Evolutionary conservation across 2,329 filamentous ascomycete species (phyloP).

Genomic region (Leptographium lundbergii): DNA sequence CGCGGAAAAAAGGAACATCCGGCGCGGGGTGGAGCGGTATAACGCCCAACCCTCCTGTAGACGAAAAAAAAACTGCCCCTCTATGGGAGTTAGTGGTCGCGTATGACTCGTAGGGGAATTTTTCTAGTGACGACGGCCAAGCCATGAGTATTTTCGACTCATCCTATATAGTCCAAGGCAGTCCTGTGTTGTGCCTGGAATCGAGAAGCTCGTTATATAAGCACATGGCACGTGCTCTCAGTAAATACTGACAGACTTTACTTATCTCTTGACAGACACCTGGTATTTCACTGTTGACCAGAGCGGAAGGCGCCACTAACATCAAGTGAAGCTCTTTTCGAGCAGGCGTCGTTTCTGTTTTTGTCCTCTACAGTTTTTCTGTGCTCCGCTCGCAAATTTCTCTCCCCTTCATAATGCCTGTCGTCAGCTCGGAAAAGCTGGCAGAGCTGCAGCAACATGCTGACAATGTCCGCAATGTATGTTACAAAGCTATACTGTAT

Average conservation of each 20-base stretch:
- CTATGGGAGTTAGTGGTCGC: background rate
- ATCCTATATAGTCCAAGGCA: background rate
- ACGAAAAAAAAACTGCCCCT: slow-evolving; percentile 3
- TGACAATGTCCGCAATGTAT: slow-evolving; percentile 84
- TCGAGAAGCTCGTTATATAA: background rate
- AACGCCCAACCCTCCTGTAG: background rate
- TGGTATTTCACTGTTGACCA: background rate
- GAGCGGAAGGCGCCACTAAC: background rate
- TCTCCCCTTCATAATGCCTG: slow-evolving; percentile 51
- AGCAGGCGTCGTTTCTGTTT: background rate
- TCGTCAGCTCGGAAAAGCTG: slow-evolving; percentile 82
- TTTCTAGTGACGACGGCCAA: background rate
- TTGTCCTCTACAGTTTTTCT: background rate
- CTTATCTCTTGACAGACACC: background rate
- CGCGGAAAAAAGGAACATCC: slow-evolving; percentile 2
- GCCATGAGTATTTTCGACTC: slow-evolving; percentile 1
- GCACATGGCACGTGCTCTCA: background rate
- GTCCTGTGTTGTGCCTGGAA: background rate
- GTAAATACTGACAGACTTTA: background rate
- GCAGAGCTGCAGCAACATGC: slow-evolving; percentile 79
- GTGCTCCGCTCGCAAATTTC: background rate
- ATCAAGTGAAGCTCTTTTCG: background rate
- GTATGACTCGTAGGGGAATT: background rate
- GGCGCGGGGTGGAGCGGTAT: background rate
- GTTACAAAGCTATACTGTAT: slow-evolving; percentile 14